Conservation (phyloP, 2,329 filamentous ascomycete genomes). For the Monilinia fructigena region DNA sequence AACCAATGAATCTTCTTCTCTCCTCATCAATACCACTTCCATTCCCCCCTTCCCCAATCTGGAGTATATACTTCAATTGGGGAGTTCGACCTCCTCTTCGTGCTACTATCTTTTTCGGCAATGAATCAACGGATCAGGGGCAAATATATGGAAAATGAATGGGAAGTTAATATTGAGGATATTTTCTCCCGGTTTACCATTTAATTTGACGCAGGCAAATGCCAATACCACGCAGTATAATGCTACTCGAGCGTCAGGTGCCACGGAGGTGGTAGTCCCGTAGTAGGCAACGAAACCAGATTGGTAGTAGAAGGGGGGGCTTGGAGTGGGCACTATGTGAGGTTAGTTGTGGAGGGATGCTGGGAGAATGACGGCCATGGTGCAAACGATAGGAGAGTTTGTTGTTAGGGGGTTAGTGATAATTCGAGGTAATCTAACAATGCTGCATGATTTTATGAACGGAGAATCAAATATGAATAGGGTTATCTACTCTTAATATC, state of each 20-base stretch:
- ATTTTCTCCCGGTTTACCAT: constrained; percentile 35
- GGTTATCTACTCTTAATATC: no score
- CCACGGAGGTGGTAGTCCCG: constrained; percentile 31
- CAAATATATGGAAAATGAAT: constrained; percentile 25
- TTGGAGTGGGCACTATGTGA: constrained; percentile 39
- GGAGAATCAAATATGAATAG: no score
- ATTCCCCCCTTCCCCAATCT: constrained; percentile 45
- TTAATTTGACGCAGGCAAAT: constrained; percentile 24
- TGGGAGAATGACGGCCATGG: constrained; percentile 45
- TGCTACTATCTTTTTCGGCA: constrained; percentile 54
- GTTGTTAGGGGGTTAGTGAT: constrained; percentile 30
- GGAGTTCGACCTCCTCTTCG: constrained; percentile 53
- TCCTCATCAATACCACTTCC: constrained; percentile 54
- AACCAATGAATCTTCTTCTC: constrained; percentile 50
- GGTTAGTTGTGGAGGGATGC: constrained; percentile 50
- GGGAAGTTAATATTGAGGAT: constrained; percentile 28
- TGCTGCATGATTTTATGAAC: no score
- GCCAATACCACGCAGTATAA: constrained; percentile 31
- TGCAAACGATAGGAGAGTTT: constrained; percentile 54
- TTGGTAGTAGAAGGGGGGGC: constrained; percentile 32
- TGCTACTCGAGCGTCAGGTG: constrained; percentile 18
- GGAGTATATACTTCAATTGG: constrained; percentile 59
- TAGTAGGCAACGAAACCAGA: constrained; percentile 37
- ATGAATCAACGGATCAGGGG: constrained; percentile 38
- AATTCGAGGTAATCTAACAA: no score